These are phyloP conservation scores for Schoenoplectus tabernaemontani DNA, from an alignment of 202 grass and related monocot genomes.

Conservation along the genomic window DNA sequence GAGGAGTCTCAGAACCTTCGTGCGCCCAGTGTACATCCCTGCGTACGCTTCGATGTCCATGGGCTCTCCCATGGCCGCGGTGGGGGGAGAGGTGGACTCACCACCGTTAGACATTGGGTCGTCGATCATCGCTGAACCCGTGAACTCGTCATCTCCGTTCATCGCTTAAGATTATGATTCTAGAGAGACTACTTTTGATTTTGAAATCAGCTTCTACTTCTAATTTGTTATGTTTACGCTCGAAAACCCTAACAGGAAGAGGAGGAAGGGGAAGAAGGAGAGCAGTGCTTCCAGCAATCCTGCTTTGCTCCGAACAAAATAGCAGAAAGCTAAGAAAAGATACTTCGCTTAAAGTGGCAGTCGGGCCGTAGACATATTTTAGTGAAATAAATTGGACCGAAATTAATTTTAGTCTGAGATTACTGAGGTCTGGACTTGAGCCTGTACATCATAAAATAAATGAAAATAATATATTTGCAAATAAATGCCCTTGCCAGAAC, in stretches of 20 bases:
- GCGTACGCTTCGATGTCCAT: slow-evolving; percentile 94
- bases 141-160: slow-evolving; percentile 62
- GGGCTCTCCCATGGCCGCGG: slow-evolving; percentile 43
- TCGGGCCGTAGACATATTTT: background rate
- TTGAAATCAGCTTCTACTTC: background rate
- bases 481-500: background rate
- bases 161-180: slow-evolving; percentile 12
- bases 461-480: background rate
- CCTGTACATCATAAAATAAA: background rate
- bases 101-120: slow-evolving; percentile 38
- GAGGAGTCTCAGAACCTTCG: slow-evolving; percentile 51
- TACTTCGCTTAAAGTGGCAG: background rate
- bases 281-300: background rate
- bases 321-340: background rate
- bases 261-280: background rate
- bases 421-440: background rate
- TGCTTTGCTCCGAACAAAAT: background rate
- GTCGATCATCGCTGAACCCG: slow-evolving; percentile 35
- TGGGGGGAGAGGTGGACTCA: slow-evolving; percentile 31
- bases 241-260: slow-evolving; percentile 43
- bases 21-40: slow-evolving; percentile 66
- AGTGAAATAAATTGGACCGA: background rate
- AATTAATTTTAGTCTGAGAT: background rate
- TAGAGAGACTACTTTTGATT: background rate
- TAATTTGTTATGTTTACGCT: slow-evolving; percentile 20